Evolutionary conservation across 148 eudicot genomes (phyloP), one percentile per base, ranked within the genome.

Genomic region (Spergularia marina): DNA sequence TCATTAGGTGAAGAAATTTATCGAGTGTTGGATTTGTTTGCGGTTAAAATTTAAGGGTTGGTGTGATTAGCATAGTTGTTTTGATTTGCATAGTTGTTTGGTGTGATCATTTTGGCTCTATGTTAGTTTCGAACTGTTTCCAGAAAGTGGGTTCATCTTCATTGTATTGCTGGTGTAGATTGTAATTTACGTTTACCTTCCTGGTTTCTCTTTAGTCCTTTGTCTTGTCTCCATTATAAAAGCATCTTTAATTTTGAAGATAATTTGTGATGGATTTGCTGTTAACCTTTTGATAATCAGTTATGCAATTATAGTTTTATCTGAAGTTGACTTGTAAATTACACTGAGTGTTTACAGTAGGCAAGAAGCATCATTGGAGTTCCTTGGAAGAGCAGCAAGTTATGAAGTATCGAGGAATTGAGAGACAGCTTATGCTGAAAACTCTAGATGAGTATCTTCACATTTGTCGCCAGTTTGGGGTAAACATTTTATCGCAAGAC

Each of bases 391-490:
- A 84, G 59, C 77, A 80, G 44, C 80, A 74, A 80, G 92, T 87
- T 73, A 84, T 30, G 68, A 79, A 76, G 40, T 81, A 82, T 76
- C 88, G 86, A 74, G 85, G 79, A 74, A 77, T 63, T 14, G 96
- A 91, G 85, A 86, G 79, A 82, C 89, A 83, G 60, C 74, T 85
- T 15, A 91, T 91, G 91, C 74, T 77, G 10, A 78, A 79, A 79
- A 79, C 84, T 74, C 82, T 91, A 53, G 82, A 83, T 75, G 86
- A 77, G 34, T 89, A 91, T 76, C 65, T 83, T 11, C 25, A 57
- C 72, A 74, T 79, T 16, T 88, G 92, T 87, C 86, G 68, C 14
- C 84, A 41, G 69, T 82, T 88, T 52, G 92, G 89, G 96, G 96
- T 91, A 89, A 80, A 63, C 41, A 71, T 76, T 62, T 70, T 72